Percentiles rank a stretch among this genome's conserved stretches.
Evolutionary conservation across 225 moss, liverwort and hornwort genomes (phyloP).

Genomic region (Neckera pumila): DNA sequence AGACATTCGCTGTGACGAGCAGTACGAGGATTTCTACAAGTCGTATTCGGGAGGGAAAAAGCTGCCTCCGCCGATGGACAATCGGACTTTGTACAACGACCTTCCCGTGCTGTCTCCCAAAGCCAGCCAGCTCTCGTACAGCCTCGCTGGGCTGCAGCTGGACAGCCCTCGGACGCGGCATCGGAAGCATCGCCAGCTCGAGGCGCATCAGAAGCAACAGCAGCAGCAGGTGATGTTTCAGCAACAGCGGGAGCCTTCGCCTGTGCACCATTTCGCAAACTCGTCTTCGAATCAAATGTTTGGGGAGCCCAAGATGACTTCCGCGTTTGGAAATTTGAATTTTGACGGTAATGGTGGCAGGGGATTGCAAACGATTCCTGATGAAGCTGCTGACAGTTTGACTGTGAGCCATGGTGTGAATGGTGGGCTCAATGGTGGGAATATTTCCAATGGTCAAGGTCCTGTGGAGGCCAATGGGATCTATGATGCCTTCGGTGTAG

Average conservation of each 20-base stretch:
- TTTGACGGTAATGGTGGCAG: conserved; percentile 52
- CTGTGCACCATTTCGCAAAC: conserved; percentile 29
- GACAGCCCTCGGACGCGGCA: conserved; percentile 77
- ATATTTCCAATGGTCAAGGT: conserved; percentile 55
- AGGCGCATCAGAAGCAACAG: conserved; percentile 54
- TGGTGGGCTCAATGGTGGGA: conserved; percentile 21
- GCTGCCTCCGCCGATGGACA: conserved; percentile 94
- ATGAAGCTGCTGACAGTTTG: conserved; percentile 27
- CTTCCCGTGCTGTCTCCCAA: conserved; percentile 65
- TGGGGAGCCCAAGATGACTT: conserved; percentile 53
- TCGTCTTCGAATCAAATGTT: conserved; percentile 44
- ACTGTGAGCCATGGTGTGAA: conserved; percentile 38
- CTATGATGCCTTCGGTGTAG: conserved; percentile 61
- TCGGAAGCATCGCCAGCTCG: conserved; percentile 51
- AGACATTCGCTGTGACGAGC: conserved; percentile 93
- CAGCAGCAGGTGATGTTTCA: conserved; percentile 38
- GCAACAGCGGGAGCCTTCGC: conserved; percentile 31
- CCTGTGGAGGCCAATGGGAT: conserved; percentile 57
- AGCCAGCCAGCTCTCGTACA: conserved; percentile 70
- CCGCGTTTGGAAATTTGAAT: conserved; percentile 68
- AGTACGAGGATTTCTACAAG: conserved; percentile 91
- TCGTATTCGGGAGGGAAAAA: conserved; percentile 84
- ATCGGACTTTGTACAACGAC: conserved; percentile 74
- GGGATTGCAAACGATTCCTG: conserved; percentile 30
- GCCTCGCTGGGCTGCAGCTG: conserved; percentile 58